Base-by-base conservation (phyloP, 225 moss, liverwort and hornwort genomes). In the Asterella californica region DNA sequence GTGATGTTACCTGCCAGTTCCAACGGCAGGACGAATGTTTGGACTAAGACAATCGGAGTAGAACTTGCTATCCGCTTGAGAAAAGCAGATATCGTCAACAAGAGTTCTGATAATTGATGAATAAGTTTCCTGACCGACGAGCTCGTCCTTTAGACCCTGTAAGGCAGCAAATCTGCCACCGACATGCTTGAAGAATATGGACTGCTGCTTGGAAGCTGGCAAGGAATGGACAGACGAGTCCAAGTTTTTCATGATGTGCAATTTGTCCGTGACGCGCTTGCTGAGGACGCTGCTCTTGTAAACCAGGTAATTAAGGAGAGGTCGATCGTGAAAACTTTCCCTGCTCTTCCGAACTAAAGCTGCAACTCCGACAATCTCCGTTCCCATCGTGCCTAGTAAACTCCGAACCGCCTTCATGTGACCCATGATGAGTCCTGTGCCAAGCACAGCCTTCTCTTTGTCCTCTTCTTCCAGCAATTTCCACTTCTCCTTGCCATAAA, bases 201-300 rank as follows among this genome's bases (percentile, higher is more conserved):
- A 86, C 15, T 83, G 80, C 72, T 95, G 91, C 84, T 85, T 88
- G 0, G 95, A 90, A 11, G 90, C 95, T 0, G 50, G 82, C 57
- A 95, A 67, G 6, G 88, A 88, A 72, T 95, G 93, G 38, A 92
- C 85, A 54, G 86, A 57, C 0, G 90, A 87, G 49, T 95, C 87
- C 19, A 66, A 75, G 77, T 92, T 95, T 25, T 80, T 9, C 45
- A 86, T 67, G 30, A 93, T 37, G 74, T 85, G 90, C 57, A 89
- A 25, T 79, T 91, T 91, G 36, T 87, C 88, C 15, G 88, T 81
- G 0, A 93, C 86, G 57, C 87, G 84, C 80, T 87, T 90, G 52
- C 90, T 88, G 6, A 95, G 77, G 21, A 92, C 92, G 4, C 89
- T 87, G 89, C 93, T 95, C 69, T 93, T 91, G 46, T 92, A 91